Conservation (phyloP, 306 rosid species). For the Trifolium subterraneum region DNA sequence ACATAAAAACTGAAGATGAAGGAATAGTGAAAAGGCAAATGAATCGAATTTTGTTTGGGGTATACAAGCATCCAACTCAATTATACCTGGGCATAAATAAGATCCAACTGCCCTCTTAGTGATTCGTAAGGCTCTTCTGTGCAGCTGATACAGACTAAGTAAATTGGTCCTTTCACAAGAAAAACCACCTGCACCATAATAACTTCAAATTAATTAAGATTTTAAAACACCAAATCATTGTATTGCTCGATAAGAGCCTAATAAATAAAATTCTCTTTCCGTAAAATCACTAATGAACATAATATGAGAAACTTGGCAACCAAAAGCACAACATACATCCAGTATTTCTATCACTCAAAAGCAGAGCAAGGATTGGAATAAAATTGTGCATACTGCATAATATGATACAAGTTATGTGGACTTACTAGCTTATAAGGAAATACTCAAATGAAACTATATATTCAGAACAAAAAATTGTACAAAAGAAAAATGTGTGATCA, state of each 20-base stretch:
- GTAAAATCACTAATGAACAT: slow-evolving; percentile 16
- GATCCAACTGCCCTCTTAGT: slow-evolving; percentile 81
- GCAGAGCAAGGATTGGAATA: slow-evolving; percentile 13
- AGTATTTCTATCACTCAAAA: slow-evolving; percentile 23
- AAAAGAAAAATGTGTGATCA: slow-evolving; percentile 41
- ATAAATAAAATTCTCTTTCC: slow-evolving; percentile 2
- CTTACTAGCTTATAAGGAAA: slow-evolving; percentile 15
- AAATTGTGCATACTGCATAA: slow-evolving; percentile 5
- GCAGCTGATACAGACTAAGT: slow-evolving; percentile 94
- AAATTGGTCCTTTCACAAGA: slow-evolving; percentile 96
- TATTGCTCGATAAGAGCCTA: slow-evolving; percentile 12
- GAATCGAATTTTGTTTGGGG: background rate
- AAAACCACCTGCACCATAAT: slow-evolving; percentile 72
- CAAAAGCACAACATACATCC: slow-evolving; percentile 26
- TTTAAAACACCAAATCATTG: background rate
- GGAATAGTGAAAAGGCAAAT: slow-evolving; percentile 34
- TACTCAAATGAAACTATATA: background rate
- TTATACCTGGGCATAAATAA: slow-evolving; percentile 89
- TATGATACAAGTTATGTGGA: slow-evolving; percentile 13
- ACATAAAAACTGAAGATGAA: slow-evolving; percentile 18
- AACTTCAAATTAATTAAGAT: slow-evolving; percentile 17
- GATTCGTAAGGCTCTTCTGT: slow-evolving; percentile 94
- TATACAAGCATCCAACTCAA: slow-evolving; percentile 39
- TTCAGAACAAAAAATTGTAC: slow-evolving; percentile 28
- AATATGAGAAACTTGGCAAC: slow-evolving; percentile 32